These are phyloP conservation scores for Fusarium chlamydosporum DNA, from an alignment of 2,329 filamentous ascomycete genomes.

Conservation along the genomic window DNA sequence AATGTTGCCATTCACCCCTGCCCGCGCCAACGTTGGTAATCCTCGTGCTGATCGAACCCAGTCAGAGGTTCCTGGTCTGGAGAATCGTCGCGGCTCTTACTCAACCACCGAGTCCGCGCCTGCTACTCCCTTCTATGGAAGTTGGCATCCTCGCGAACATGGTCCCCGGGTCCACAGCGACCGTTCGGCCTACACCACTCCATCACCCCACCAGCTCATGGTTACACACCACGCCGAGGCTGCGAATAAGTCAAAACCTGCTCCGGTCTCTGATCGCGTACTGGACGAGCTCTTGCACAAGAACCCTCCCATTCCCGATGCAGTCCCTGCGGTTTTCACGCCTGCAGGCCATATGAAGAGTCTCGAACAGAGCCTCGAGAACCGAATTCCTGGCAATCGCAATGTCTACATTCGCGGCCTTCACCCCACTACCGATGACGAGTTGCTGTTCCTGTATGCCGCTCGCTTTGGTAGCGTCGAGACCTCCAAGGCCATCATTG, in stretches of 20 bases:
- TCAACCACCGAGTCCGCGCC: slow-evolving; percentile 77
- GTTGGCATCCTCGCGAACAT: slow-evolving; percentile 69
- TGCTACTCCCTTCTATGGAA: slow-evolving; percentile 73
- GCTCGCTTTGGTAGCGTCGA: slow-evolving; percentile 92
- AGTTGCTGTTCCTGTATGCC: slow-evolving; percentile 85
- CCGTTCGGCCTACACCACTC: slow-evolving; percentile 75
- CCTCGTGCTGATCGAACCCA: slow-evolving; percentile 64
- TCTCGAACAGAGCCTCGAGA: slow-evolving; percentile 93
- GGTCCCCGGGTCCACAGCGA: slow-evolving; percentile 72
- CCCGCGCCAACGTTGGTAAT: slow-evolving; percentile 61
- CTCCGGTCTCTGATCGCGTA: slow-evolving; percentile 61
- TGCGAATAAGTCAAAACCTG: slow-evolving; percentile 59
- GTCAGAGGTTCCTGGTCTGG: slow-evolving; percentile 71
- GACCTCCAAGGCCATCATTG: slow-evolving; percentile 98
- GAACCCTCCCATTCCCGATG: slow-evolving; percentile 86
- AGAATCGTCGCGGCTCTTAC: slow-evolving; percentile 77
- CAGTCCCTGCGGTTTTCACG: slow-evolving; percentile 90
- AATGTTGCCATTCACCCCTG: slow-evolving; percentile 67
- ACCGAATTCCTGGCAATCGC: slow-evolving; percentile 89
- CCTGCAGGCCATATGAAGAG: slow-evolving; percentile 89
- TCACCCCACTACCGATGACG: slow-evolving; percentile 94
- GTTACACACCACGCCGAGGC: slow-evolving; percentile 58
- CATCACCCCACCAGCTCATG: slow-evolving; percentile 73
- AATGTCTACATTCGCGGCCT: slow-evolving; percentile 99
- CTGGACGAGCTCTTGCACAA: slow-evolving; percentile 77